These are phyloP conservation scores for Fomitopsis serialis DNA, from an alignment of 768 basidiomycete species.

Conservation along the genomic window DNA sequence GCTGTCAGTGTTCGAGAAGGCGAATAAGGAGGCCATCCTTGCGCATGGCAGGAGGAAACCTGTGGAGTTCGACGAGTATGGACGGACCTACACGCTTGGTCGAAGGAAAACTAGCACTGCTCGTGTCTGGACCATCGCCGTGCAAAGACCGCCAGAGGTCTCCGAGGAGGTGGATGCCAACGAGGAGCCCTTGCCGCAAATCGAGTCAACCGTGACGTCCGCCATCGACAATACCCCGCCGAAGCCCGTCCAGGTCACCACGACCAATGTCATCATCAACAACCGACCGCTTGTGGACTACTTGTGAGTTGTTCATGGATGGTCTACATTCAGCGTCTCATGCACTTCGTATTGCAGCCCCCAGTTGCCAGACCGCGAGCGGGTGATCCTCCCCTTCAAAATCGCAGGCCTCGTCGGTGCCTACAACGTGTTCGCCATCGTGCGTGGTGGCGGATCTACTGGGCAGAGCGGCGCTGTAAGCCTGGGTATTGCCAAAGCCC, in stretches of 20 bases:
- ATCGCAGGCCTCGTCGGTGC: conserved; percentile 80
- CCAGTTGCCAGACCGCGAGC: conserved; percentile 69
- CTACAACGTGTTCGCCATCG: conserved; percentile 61
- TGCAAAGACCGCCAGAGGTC: conserved; percentile 23
- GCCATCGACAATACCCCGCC: background rate
- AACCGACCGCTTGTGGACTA: conserved; percentile 73
- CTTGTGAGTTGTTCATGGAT: conserved; percentile 39
- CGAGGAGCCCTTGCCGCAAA: background rate
- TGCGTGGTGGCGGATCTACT: conserved; percentile 82
- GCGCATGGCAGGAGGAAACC: conserved; percentile 47
- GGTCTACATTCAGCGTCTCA: background rate
- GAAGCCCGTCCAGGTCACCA: conserved; percentile 34
- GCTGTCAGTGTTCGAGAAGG: conserved; percentile 57
- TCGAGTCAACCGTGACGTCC: background rate
- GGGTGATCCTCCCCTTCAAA: conserved; percentile 77
- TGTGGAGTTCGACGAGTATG: conserved; percentile 62
- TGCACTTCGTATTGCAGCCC: conserved; percentile 21
- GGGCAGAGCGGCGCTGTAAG: conserved; percentile 90
- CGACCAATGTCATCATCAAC: conserved; percentile 78
- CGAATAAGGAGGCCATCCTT: conserved; percentile 49
- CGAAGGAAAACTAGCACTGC: conserved; percentile 87
- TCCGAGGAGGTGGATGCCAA: background rate
- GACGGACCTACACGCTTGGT: conserved; percentile 84
- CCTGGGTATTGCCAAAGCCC: conserved; percentile 69
- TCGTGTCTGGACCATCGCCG: conserved; percentile 89